These are phyloP conservation scores for Trichoderma citrinoviride DNA, from an alignment of 2,329 filamentous ascomycete species.

Conservation along the genomic window DNA sequence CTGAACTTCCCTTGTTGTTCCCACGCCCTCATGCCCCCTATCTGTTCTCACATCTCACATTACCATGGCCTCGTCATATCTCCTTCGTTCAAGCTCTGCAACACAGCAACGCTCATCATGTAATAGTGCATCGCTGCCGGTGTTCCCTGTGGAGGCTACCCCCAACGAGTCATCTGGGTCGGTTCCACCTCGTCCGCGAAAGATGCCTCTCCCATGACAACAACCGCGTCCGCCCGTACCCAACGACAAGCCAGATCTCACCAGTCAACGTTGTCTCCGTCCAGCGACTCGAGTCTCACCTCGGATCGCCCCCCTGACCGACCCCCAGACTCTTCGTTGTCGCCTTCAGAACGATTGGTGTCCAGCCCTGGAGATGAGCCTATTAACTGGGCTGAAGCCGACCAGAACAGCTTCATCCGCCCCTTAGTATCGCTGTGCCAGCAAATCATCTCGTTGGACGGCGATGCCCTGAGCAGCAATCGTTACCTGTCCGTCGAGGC, in stretches of 20 bases:
- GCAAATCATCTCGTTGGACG: constrained; percentile 27
- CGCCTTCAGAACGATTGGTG: constrained; percentile 6
- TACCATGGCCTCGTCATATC: too few species aligned
- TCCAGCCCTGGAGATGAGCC: constrained; percentile 7
- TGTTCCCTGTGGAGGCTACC: constrained; percentile 33
- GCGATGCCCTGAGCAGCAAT: constrained; percentile 1
- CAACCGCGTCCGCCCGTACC: not conserved
- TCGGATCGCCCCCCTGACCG: constrained; percentile 4
- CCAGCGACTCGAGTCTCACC: constrained; percentile 9
- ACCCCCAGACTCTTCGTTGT: constrained; percentile 2
- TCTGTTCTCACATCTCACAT: too few species aligned
- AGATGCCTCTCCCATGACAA: constrained; percentile 4
- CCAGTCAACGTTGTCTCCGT: not conserved
- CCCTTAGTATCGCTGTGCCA: constrained; percentile 29
- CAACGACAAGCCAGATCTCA: not conserved
- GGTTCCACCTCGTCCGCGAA: constrained; percentile 20
- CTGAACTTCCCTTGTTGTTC: too few species aligned
- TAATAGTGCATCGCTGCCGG: constrained; percentile 31
- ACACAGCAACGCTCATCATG: constrained; percentile 1
- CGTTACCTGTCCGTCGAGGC: constrained; percentile 25
- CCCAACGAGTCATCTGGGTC: constrained; percentile 34
- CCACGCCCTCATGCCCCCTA: too few species aligned
- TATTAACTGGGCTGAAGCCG: constrained; percentile 19
- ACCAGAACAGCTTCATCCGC: constrained; percentile 27
- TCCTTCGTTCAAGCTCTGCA: too few species aligned